Evolutionary conservation across 176 grass and related monocot species (phyloP).

Genomic region (Oryza nivara): DNA sequence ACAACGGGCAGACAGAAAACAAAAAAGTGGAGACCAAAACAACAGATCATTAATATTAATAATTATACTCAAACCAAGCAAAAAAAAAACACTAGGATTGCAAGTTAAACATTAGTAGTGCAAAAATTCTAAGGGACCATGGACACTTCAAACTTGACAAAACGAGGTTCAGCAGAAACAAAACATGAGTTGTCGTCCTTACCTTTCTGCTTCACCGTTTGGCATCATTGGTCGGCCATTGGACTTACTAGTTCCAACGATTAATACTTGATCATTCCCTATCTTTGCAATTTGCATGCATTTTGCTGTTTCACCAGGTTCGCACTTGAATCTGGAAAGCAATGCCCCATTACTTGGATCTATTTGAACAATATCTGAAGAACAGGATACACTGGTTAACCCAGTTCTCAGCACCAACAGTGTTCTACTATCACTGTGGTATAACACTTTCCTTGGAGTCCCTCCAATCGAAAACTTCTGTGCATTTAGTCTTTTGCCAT

Average conservation of each 20-base stretch:
- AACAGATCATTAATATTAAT: conserved; percentile 33
- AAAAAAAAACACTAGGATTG: conserved; percentile 28
- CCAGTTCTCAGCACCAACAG: conserved; percentile 86
- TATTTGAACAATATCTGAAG: conserved; percentile 87
- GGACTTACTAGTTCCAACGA: conserved; percentile 92
- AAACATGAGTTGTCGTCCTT: conserved; percentile 51
- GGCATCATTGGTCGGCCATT: conserved; percentile 72
- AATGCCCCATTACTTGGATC: conserved; percentile 79
- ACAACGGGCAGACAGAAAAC: conserved; percentile 12
- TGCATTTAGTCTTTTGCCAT: conserved; percentile 87
- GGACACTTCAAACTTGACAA: conserved; percentile 22
- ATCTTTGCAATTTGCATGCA: conserved; percentile 92
- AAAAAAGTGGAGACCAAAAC: conserved; percentile 15
- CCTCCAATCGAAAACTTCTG: conserved; percentile 90
- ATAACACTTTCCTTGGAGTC: conserved; percentile 91
- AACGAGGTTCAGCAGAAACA: conserved; percentile 35
- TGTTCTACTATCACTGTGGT: conserved; percentile 86
- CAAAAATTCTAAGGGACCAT: conserved; percentile 21
- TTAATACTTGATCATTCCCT: conserved; percentile 81
- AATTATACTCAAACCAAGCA: conserved; percentile 17
- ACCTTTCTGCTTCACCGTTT: conserved; percentile 98
- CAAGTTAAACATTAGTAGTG: conserved; percentile 34
- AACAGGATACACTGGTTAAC: conserved; percentile 63
- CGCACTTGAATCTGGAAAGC: conserved; percentile 88
- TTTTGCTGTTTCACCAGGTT: conserved; percentile 93